Percentiles rank a stretch among this genome's conserved stretches.
Conservation (phyloP, 805 yeast species). For the Yarrowia sp. region DNA sequence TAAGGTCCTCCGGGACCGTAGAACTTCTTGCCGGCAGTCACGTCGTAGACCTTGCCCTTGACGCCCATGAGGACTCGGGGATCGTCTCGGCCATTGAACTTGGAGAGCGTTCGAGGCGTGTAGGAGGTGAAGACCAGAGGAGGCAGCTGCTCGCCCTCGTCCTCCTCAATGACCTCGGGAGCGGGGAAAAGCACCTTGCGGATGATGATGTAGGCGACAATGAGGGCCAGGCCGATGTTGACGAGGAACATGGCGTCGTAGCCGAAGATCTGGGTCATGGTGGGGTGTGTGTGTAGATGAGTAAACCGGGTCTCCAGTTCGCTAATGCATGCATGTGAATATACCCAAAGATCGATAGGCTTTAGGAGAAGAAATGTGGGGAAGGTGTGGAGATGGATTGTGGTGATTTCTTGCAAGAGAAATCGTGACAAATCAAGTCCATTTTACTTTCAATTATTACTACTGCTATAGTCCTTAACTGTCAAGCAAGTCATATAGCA, state of each 20-base stretch:
- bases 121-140: conserved; percentile 46
- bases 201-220: conserved; percentile 22
- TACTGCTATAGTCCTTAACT: too few relatives aligned
- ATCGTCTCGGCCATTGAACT: conserved; percentile 78
- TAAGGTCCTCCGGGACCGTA: conserved; percentile 97
- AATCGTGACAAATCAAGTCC: too few relatives aligned
- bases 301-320: too few relatives aligned
- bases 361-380: too few relatives aligned
- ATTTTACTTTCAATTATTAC: background rate
- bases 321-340: conserved; percentile 26
- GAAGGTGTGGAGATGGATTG: too few relatives aligned
- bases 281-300: background rate
- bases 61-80: conserved; percentile 81
- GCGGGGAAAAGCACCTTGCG: conserved; percentile 5
- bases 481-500: too few relatives aligned
- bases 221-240: conserved; percentile 18
- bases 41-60: conserved; percentile 84
- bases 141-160: conserved; percentile 48
- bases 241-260: conserved; percentile 15
- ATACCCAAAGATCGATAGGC: too few relatives aligned
- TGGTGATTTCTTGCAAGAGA: too few relatives aligned
- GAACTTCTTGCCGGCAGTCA: conserved; percentile 71
- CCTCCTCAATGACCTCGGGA: conserved; percentile 40
- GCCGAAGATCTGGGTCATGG: conserved; percentile 1
- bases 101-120: conserved; percentile 70